Base-by-base conservation (phyloP, 1,284 basidiomycete species). In the Gymnopus androsaceus region DNA sequence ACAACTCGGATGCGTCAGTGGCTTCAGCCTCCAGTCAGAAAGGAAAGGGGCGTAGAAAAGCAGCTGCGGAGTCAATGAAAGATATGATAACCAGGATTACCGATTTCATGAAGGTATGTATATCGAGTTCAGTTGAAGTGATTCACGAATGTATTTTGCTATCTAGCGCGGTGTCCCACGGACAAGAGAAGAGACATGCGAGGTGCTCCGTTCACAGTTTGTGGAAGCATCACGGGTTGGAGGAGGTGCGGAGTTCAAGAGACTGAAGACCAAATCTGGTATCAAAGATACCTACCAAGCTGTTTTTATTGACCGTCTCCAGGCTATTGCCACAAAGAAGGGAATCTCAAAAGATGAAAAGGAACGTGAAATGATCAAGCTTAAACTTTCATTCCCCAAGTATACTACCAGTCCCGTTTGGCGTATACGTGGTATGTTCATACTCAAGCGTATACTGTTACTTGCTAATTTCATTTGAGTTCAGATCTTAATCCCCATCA, bases 401-500 rank as follows among this genome's bases (percentile, higher is more conserved):
- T 17, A 51, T 21, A 46, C 50, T 14, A 45, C 54, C 9, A 58
- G 57, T 52, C 57, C 57, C 4, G 44, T 58, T 4, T 55, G 40
- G 33, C 38, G 41, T 7, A 49, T 56, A 8, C n/a, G 33, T 33
- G 47, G 47, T 49, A 44, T 44, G 11, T 23, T 14, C 9, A 19
- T 4, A 50, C n/a, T 28, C 15, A n/a, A n/a, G 15, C 23, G 3
- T 37, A 7, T n/a, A 28, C 15, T 12, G 7, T 12, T 15, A 5
- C 14, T 42, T 4, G 45, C 15, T 36, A 17, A 9, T 12, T 17
- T 40, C n/a, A n/a, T n/a, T n/a, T n/a, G n/a, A n/a, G n/a, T 45
- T n/a, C 23, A 74, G 70, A 59, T 21, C 54, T 74, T 12, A 66
- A 74, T 58, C 64, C 67, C 0, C 64, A 71, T 51, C 27, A 44